Evolutionary conservation across 371 early-diverging fungal genomes (phyloP).

Genomic region (Lichtheimia hyalospora): DNA sequence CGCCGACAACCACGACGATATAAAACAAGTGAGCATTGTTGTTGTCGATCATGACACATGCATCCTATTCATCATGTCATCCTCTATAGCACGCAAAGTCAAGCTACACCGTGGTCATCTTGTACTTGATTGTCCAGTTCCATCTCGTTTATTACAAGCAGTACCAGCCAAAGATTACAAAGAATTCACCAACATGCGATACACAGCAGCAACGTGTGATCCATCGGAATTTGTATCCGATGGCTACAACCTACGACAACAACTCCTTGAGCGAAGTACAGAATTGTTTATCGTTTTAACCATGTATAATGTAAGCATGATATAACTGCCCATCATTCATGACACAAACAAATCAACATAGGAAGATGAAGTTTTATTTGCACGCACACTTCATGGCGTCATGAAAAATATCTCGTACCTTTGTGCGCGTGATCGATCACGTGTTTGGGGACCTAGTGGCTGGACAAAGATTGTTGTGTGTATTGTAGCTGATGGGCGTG

Average conservation of each 20-base stretch:
- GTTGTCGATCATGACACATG: too few species aligned
- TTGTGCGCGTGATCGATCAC: slow-evolving; percentile 76
- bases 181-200: slow-evolving; percentile 80
- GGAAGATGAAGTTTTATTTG: slow-evolving; percentile 91
- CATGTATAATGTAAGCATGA: slow-evolving; percentile 84
- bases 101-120: slow-evolving; percentile 74
- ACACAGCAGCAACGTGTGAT: slow-evolving; percentile 84
- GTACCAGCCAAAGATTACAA: slow-evolving; percentile 59
- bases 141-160: slow-evolving; percentile 58
- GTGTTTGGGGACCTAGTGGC: slow-evolving; percentile 84
- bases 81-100: slow-evolving; percentile 40
- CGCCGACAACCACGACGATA: too few species aligned
- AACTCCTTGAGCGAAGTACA: slow-evolving; percentile 69
- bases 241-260: slow-evolving; percentile 82
- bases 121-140: slow-evolving; percentile 77
- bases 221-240: slow-evolving; percentile 76
- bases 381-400: slow-evolving; percentile 86
- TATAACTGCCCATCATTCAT: too few species aligned
- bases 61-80: too few species aligned
- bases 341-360: slow-evolving; percentile 10
- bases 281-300: slow-evolving; percentile 91
- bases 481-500: slow-evolving; percentile 81
- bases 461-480: slow-evolving; percentile 95
- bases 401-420: slow-evolving; percentile 91
- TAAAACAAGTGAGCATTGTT: too few species aligned